These are phyloP conservation scores for Brettanomyces nanus DNA, from an alignment of 805 yeast genomes.

Conservation along the genomic window DNA sequence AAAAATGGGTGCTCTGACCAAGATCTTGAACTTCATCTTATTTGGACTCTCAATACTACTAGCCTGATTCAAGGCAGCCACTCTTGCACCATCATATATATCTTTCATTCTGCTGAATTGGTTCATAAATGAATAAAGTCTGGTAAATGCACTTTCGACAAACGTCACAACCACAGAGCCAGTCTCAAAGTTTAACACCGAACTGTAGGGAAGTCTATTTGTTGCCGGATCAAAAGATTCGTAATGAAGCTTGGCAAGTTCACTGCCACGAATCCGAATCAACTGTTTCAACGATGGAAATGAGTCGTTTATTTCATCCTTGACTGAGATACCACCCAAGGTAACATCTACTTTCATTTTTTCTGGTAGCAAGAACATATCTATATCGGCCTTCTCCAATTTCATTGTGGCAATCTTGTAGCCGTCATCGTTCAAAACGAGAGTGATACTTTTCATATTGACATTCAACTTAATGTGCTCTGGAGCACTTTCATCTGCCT, in stretches of 20 bases:
- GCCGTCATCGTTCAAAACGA: slow-evolving; percentile 77
- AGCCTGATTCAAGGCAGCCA: slow-evolving; percentile 81
- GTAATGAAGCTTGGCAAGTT: slow-evolving; percentile 70
- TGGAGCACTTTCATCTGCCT: slow-evolving; percentile 54
- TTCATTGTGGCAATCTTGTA: slow-evolving; percentile 71
- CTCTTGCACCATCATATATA: slow-evolving; percentile 83
- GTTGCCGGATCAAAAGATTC: slow-evolving; percentile 66
- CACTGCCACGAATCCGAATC: slow-evolving; percentile 72
- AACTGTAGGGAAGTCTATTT: slow-evolving; percentile 41
- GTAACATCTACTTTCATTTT: slow-evolving; percentile 63
- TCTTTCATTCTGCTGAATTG: slow-evolving; percentile 80
- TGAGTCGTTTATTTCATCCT: slow-evolving; percentile 67
- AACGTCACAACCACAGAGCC: slow-evolving; percentile 73
- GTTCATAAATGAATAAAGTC: slow-evolving; percentile 56
- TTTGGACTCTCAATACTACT: slow-evolving; percentile 44
- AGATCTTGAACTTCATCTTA: slow-evolving; percentile 62
- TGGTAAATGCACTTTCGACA: slow-evolving; percentile 70
- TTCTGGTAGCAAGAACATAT: slow-evolving; percentile 63
- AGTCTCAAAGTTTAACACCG: slow-evolving; percentile 54
- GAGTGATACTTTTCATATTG: slow-evolving; percentile 60
- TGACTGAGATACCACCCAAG: slow-evolving; percentile 70
- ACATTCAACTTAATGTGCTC: slow-evolving; percentile 66
- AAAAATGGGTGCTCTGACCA: slow-evolving; percentile 73
- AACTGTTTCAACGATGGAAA: slow-evolving; percentile 54
- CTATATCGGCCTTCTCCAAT: slow-evolving; percentile 64